Conservation (phyloP, 2,329 filamentous ascomycete genomes). For the Fusarium coicis region DNA sequence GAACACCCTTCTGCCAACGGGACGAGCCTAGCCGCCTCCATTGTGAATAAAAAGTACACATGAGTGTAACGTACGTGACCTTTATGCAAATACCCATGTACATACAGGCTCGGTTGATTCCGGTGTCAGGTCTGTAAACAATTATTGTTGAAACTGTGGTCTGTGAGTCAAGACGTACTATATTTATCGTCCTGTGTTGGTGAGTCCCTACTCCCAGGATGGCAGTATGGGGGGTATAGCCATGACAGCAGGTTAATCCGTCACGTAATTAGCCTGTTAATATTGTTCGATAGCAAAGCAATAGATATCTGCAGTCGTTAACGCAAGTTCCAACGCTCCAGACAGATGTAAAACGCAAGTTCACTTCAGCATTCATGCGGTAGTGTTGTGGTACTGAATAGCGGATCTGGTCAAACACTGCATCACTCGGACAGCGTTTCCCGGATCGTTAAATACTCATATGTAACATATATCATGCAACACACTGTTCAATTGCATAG, state of each 20-base stretch:
- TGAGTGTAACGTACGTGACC: background rate
- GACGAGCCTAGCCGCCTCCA: constrained; percentile 20
- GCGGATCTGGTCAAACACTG: background rate
- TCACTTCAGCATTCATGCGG: background rate
- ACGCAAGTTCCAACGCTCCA: background rate
- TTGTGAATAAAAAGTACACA: background rate
- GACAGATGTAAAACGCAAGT: constrained; percentile 4
- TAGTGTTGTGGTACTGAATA: background rate
- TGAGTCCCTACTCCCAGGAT: constrained; percentile 9
- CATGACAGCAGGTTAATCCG: background rate
- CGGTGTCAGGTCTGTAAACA: constrained; percentile 20
- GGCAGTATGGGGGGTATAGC: background rate
- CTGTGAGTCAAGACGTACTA: constrained; percentile 6
- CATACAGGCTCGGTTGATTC: constrained; percentile 30
- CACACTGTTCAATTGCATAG: background rate
- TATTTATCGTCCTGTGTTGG: constrained; percentile 11
- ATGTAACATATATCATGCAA: background rate
- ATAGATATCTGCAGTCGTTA: background rate
- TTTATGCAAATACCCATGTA: constrained; percentile 18
- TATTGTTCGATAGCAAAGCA: background rate
- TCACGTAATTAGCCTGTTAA: background rate
- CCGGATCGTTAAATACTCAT: background rate
- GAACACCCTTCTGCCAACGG: constrained; percentile 10
- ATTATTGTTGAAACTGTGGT: constrained; percentile 9
- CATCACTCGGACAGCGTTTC: background rate